These are phyloP conservation scores for Vanrija sp. DNA, from an alignment of 1,284 basidiomycete species.

Conservation along the genomic window DNA sequence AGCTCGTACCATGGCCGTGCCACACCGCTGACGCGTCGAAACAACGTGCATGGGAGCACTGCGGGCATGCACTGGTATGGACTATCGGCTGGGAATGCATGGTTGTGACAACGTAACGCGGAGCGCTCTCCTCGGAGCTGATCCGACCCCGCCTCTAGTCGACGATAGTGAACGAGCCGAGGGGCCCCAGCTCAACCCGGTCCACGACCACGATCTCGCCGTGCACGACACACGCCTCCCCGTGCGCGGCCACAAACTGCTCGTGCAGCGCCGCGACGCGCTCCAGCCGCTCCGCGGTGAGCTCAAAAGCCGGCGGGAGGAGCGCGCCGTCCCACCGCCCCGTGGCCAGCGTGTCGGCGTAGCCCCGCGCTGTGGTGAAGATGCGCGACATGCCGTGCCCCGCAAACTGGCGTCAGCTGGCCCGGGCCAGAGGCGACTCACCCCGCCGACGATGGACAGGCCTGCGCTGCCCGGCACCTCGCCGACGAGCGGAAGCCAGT, in stretches of 20 bases:
- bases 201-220: not conserved
- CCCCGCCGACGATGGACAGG: slow-evolving; percentile 19
- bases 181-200: not conserved
- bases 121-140: no score
- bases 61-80: no score
- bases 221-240: not conserved
- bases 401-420: slow-evolving; percentile 6
- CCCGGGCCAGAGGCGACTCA: not conserved
- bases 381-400: slow-evolving; percentile 29
- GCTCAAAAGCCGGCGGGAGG: slow-evolving; percentile 19
- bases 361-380: slow-evolving; percentile 17
- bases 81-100: no score
- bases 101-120: no score
- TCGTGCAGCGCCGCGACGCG: not conserved
- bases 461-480: slow-evolving; percentile 22
- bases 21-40: no score
- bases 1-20: no score
- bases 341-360: slow-evolving; percentile 18
- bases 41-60: no score
- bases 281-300: slow-evolving; percentile 20
- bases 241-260: not conserved
- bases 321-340: slow-evolving; percentile 19
- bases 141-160: no score
- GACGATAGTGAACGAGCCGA: no score
- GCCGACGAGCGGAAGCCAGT: slow-evolving; percentile 29